Evolutionary conservation across 345 rosid genomes (phyloP).

Genomic region (Cochlearia excelsa): DNA sequence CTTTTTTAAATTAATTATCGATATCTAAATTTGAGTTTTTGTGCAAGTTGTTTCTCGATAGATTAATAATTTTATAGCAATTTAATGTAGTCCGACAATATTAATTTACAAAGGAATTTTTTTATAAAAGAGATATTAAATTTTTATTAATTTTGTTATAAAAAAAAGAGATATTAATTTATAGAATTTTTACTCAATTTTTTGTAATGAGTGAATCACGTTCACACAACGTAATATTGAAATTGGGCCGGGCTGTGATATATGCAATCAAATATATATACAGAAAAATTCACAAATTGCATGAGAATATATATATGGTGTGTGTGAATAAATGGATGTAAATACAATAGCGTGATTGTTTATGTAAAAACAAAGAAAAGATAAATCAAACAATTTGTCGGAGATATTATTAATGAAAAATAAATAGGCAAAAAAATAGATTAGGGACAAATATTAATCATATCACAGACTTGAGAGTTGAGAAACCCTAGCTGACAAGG

Average conservation of each 20-base stretch:
- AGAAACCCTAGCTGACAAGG: constrained; percentile 19
- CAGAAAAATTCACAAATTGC: not conserved
- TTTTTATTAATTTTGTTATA: too few relatives aligned
- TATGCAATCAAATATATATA: constrained; percentile 10
- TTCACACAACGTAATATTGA: not conserved
- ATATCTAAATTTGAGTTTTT: too few relatives aligned
- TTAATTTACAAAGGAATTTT: too few relatives aligned
- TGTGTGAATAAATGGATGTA: constrained; percentile 22
- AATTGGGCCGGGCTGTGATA: too few relatives aligned
- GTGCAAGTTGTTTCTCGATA: too few relatives aligned
- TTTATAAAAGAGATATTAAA: too few relatives aligned
- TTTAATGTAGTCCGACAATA: too few relatives aligned
- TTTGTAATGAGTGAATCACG: not conserved
- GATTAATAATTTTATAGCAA: too few relatives aligned
- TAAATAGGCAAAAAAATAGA: constrained; percentile 19
- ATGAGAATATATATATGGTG: not conserved
- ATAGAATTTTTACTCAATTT: too few relatives aligned
- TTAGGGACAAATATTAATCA: constrained; percentile 28
- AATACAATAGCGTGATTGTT: constrained; percentile 32
- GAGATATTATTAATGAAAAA: not conserved
- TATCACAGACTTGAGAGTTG: constrained; percentile 27
- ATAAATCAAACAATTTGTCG: constrained; percentile 9
- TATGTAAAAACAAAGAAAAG: not conserved
- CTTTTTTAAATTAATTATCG: too few relatives aligned
- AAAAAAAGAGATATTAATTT: too few relatives aligned